Evolutionary conservation across 2,329 filamentous ascomycete genomes (phyloP), one percentile per base, ranked within the genome.

Genomic region (Diaporthe capsici): DNA sequence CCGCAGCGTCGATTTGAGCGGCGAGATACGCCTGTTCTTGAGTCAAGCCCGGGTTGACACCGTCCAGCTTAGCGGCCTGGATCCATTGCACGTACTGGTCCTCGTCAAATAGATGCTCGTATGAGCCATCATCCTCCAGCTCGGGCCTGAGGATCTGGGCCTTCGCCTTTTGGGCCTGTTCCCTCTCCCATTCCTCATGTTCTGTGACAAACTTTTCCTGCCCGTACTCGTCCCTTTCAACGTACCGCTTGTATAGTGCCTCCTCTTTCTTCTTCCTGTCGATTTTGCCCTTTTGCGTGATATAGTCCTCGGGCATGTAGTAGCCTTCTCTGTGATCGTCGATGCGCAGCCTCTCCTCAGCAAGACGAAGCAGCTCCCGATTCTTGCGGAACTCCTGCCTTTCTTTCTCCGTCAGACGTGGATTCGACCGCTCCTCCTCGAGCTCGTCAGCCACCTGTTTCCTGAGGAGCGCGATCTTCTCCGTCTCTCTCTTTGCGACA

Each of bases 281-380:
- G 77, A 98, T 93, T 81, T 97, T 97, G 31, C 95, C 95, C 84
- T 96, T 96, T 82, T 97, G 95, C 0, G 94, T 98, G 77, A 98
- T 96, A 82, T 98, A 98, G 82, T 98, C 95, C 78, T 98, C 96
- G 0, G 96, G 97, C 86, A 99, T 93, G 78, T 93, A 90, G 84
- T 98, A 99, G 2, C 96, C 96, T 85, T 98, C 96, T 28, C 93
- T 90, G 83, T 98, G 92, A 79, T 98, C 96, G 82, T 98, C 96
- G 78, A 99, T 98, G 58, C 91, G 91, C 73, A 96, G 87, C 31
- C 96, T 90, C 82, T 97, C 95, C 84, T 98, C 94, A 1, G 95
- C 95, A 57, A 98, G 87, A 49, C 93, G 90, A 57, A 98, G 85
- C 37, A 96, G 88, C 84, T 98, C 95, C 61, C 94, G 88, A 81